phyloP scores from a whole-genome alignment of 1,284 basidiomycete species.

The Ganoderma sinense region DNA sequence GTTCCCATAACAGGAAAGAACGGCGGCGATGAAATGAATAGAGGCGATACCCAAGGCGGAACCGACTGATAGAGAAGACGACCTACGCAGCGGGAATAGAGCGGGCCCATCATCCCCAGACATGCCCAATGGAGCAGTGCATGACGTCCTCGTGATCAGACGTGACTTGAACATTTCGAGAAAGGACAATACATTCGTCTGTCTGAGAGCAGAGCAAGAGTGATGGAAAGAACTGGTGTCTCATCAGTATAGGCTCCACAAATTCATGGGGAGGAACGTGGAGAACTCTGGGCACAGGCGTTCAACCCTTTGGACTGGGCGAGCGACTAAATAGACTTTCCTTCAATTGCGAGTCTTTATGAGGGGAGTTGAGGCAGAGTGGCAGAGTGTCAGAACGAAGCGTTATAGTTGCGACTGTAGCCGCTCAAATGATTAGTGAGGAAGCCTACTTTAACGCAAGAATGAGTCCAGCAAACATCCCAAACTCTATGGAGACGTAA shows the following conservation, averaged over 20 bases:
- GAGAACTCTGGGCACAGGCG: background rate
- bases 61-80: background rate
- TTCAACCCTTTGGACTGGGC: background rate
- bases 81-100: slow-evolving; percentile 1
- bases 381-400: background rate
- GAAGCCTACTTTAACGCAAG: background rate
- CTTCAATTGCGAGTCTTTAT: background rate
- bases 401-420: background rate
- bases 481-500: background rate
- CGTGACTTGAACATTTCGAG: background rate
- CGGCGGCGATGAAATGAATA: background rate
- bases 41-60: background rate
- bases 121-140: background rate
- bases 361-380: background rate
- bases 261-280: background rate
- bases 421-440: background rate
- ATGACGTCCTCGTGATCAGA: background rate
- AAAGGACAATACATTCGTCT: background rate
- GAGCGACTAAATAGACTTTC: background rate
- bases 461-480: background rate
- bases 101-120: background rate
- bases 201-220: background rate
- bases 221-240: background rate
- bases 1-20: background rate
- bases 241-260: background rate